Percentiles rank a stretch among this genome's conserved stretches.
Evolutionary conservation across 768 basidiomycete genomes (phyloP).

Genomic region (Mycena floridula): DNA sequence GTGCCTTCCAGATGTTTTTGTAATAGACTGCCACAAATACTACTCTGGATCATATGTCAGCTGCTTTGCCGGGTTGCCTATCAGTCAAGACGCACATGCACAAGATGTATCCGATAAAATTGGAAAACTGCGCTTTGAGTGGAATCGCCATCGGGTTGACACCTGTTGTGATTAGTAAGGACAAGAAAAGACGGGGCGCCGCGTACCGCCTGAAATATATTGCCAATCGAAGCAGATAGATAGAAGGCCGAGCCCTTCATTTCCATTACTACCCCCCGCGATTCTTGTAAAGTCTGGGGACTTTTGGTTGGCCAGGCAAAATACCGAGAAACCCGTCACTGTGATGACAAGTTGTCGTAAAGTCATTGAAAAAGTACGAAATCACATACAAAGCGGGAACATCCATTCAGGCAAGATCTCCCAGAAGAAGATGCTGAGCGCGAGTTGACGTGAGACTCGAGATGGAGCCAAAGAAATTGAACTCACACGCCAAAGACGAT

Average conservation of each 20-base stretch:
- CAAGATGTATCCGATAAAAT: constrained; percentile 11
- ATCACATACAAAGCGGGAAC: constrained; percentile 39
- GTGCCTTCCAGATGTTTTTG: constrained; percentile 11
- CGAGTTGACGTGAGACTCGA: constrained; percentile 8
- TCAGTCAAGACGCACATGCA: constrained; percentile 12
- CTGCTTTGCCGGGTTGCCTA: constrained; percentile 17
- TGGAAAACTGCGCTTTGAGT: constrained; percentile 27
- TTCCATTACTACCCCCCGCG: constrained; percentile 60
- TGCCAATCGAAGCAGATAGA: constrained; percentile 61
- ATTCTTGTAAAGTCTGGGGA: constrained; percentile 44
- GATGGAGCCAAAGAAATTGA: constrained; percentile 12
- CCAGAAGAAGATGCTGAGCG: constrained; percentile 37
- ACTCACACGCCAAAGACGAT: constrained; percentile 33
- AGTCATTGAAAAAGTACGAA: constrained; percentile 5
- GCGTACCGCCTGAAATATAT: constrained; percentile 26
- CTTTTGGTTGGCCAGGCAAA: constrained; percentile 50
- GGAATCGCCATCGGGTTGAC: constrained; percentile 45
- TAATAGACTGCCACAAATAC: constrained; percentile 14
- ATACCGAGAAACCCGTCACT: constrained; percentile 46
- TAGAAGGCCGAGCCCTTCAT: constrained; percentile 58
- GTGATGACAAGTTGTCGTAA: no score
- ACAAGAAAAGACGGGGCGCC: constrained; percentile 1
- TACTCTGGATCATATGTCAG: neutral
- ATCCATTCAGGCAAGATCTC: constrained; percentile 50
- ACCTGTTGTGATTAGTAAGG: constrained; percentile 9